A percentile compares a stretch with the other conserved stretches of the same genome.
Conservation (phyloP, 257 asterid genomes). For the Jacaranda mimosifolia region DNA sequence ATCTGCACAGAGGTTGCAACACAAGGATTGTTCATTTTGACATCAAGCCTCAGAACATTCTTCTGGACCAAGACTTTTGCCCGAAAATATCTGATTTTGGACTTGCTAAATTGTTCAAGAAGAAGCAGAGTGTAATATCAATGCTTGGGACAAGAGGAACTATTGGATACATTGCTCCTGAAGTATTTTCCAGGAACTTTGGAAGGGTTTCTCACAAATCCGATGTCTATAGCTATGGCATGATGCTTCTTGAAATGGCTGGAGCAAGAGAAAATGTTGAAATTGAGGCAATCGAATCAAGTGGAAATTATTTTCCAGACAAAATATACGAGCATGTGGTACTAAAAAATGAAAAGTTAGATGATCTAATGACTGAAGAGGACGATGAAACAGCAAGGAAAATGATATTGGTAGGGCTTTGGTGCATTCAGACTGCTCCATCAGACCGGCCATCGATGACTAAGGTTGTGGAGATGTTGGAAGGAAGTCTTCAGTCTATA, state of each 20-base stretch:
- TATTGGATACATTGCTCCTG: constrained; percentile 76
- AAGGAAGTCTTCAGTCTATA: constrained; percentile 54
- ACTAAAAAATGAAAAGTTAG: constrained; percentile 34
- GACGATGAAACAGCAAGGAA: constrained; percentile 55
- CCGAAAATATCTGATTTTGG: constrained; percentile 82
- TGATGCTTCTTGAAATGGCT: constrained; percentile 74
- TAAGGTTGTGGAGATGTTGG: constrained; percentile 69
- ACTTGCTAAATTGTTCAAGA: constrained; percentile 59
- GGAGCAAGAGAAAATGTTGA: constrained; percentile 48
- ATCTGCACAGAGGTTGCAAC: constrained; percentile 73
- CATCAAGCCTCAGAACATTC: constrained; percentile 79
- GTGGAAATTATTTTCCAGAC: constrained; percentile 55
- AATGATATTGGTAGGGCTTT: constrained; percentile 66
- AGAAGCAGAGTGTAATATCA: constrained; percentile 59
- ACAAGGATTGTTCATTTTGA: constrained; percentile 75
- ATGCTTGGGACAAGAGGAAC: constrained; percentile 64
- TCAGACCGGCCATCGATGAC: constrained; percentile 64
- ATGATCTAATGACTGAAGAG: constrained; percentile 38
- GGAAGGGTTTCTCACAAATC: constrained; percentile 74
- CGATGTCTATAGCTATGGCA: constrained; percentile 78
- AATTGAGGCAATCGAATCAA: constrained; percentile 34
- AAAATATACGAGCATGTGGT: constrained; percentile 56
- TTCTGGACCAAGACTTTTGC: constrained; percentile 65
- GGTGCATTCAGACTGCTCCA: constrained; percentile 76
- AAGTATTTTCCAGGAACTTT: constrained; percentile 61